Evolutionary conservation across 345 rosid species (phyloP).

Genomic region (Aquilaria sinensis): DNA sequence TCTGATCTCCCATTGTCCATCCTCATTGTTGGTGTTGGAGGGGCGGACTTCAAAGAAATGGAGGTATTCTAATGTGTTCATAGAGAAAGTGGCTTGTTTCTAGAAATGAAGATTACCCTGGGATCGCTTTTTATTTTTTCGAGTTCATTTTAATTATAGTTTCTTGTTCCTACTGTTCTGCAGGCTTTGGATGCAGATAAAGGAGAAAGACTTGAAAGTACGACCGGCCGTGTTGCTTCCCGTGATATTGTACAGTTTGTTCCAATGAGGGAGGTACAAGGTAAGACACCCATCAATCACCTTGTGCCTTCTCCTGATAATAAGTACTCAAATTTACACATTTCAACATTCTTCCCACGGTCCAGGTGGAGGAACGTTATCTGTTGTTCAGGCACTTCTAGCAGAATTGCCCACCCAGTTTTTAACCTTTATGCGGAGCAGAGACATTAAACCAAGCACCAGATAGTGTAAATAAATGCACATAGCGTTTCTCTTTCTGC

Average conservation of each 20-base stretch:
- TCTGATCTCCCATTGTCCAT: slow-evolving; percentile 89
- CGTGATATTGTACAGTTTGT: slow-evolving; percentile 96
- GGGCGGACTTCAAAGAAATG: slow-evolving; percentile 99
- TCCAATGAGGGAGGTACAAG: slow-evolving; percentile 66
- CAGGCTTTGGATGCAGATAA: slow-evolving; percentile 87
- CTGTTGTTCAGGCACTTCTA: slow-evolving; percentile 77
- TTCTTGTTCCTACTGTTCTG: neutral
- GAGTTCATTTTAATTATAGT: neutral
- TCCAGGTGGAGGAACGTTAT: slow-evolving; percentile 77
- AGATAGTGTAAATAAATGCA: slow-evolving; percentile 28
- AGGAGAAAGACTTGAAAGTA: slow-evolving; percentile 84
- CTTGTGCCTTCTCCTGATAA: neutral
- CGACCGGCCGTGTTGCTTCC: slow-evolving; percentile 76
- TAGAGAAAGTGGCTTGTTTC: no score
- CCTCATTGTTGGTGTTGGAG: slow-evolving; percentile 95
- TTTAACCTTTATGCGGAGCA: slow-evolving; percentile 65
- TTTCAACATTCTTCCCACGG: neutral
- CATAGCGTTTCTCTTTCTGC: slow-evolving; percentile 3
- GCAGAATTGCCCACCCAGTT: slow-evolving; percentile 88
- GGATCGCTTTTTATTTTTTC: neutral
- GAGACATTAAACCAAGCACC: slow-evolving; percentile 52
- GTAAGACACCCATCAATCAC: slow-evolving; percentile 32
- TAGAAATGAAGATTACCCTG: no score
- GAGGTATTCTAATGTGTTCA: slow-evolving; percentile 43
- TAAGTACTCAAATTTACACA: neutral